These are phyloP conservation scores for Wallacemonas sp. DNA, from an alignment of 208 protist genomes.

Conservation along the genomic window DNA sequence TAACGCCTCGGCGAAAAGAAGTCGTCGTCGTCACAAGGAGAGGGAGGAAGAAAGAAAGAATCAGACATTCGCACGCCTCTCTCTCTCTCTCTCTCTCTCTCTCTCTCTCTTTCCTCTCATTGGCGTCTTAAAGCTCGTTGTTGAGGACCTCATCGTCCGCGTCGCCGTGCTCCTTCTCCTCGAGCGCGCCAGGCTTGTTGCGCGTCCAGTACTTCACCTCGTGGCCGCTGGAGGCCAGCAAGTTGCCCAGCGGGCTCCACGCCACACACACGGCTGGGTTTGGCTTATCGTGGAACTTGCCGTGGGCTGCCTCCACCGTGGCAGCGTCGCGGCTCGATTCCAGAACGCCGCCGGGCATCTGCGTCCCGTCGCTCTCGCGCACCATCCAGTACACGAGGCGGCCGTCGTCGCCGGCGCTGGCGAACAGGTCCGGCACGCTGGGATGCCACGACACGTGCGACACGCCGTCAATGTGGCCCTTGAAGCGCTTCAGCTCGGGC, in stretches of 20 bases:
- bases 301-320: conserved; percentile 73
- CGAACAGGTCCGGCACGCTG: conserved; percentile 69
- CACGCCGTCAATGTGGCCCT: conserved; percentile 75
- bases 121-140: conserved; percentile 19
- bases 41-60: no score
- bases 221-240: conserved; percentile 73
- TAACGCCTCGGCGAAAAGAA: no score
- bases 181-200: conserved; percentile 84
- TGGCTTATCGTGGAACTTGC: conserved; percentile 75
- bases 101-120: no score
- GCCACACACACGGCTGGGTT: conserved; percentile 79
- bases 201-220: conserved; percentile 91
- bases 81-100: no score
- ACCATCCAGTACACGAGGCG: conserved; percentile 87
- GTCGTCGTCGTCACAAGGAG: no score
- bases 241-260: conserved; percentile 82
- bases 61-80: no score
- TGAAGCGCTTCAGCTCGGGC: conserved; percentile 73
- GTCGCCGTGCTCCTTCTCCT: conserved; percentile 72
- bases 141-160: conserved; percentile 75
- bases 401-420: conserved; percentile 75
- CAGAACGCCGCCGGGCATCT: conserved; percentile 53
- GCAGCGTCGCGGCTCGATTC: conserved; percentile 65
- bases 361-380: conserved; percentile 63
- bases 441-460: conserved; percentile 85